Conservation (phyloP, 768 basidiomycete species). For the Russula olivacea region DNA sequence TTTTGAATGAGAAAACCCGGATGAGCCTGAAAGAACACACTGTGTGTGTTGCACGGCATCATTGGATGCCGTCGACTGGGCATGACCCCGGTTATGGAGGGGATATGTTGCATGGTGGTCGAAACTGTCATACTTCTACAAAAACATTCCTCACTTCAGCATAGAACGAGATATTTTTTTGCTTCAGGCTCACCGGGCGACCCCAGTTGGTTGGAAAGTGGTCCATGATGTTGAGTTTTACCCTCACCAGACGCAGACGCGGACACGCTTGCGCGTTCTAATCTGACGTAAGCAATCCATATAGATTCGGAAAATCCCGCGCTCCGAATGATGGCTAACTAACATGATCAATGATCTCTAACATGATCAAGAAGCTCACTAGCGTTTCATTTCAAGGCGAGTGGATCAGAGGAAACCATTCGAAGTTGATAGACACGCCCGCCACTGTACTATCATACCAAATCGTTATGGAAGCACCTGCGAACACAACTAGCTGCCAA, state of each 20-base stretch:
- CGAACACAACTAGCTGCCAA: background rate
- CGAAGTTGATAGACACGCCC: too few relatives aligned
- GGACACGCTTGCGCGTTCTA: conserved; percentile 17
- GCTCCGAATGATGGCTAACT: background rate
- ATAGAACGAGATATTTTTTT: background rate
- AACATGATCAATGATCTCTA: too few relatives aligned
- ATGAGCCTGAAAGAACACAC: conserved; percentile 36
- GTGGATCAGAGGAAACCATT: too few relatives aligned
- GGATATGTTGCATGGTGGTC: conserved; percentile 79
- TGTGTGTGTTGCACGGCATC: conserved; percentile 76
- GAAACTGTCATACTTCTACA: conserved; percentile 64
- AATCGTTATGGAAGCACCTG: too few relatives aligned
- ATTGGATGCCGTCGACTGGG: conserved; percentile 40
- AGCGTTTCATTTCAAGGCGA: too few relatives aligned
- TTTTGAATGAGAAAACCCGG: background rate
- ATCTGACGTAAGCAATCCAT: conserved; percentile 10
- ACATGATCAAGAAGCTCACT: too few relatives aligned
- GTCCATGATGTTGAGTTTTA: conserved; percentile 48
- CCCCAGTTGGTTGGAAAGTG: conserved; percentile 86
- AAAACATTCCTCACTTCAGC: background rate
- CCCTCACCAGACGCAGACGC: too few relatives aligned
- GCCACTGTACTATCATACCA: too few relatives aligned
- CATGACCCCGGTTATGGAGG: conserved; percentile 52
- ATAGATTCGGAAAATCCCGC: background rate
- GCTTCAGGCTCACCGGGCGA: conserved; percentile 25